Evolutionary conservation across 768 basidiomycete genomes (phyloP).

Genomic region (Tricholoma hemisulphureum): DNA sequence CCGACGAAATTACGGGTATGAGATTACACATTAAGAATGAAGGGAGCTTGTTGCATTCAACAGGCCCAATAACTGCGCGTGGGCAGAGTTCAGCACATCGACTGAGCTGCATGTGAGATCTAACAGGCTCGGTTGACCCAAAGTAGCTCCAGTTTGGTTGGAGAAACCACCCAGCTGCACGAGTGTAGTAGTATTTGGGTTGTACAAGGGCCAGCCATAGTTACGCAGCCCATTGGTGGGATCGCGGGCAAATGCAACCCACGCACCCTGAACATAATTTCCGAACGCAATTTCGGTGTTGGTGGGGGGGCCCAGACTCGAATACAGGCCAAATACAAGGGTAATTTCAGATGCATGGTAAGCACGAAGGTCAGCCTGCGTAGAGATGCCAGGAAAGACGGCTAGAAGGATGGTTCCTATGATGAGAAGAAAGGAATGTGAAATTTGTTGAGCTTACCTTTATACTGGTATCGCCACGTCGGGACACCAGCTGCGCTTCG

Average conservation of each 20-base stretch:
- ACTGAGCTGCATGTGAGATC: constrained; percentile 7
- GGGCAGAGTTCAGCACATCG: background rate
- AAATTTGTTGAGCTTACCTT: constrained; percentile 21
- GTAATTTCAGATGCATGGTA: constrained; percentile 42
- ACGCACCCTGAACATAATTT: constrained; percentile 33
- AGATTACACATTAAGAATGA: background rate
- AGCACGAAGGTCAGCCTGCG: constrained; percentile 32
- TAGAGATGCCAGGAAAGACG: constrained; percentile 37
- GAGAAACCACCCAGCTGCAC: constrained; percentile 11
- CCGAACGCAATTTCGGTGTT: constrained; percentile 28
- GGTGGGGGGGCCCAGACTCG: constrained; percentile 20
- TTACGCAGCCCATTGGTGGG: constrained; percentile 28
- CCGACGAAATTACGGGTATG: no score
- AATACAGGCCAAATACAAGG: constrained; percentile 37
- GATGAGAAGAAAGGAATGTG: constrained; percentile 17
- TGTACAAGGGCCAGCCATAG: constrained; percentile 24
- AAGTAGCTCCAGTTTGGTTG: constrained; percentile 9
- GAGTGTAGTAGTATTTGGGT: constrained; percentile 6
- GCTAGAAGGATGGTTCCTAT: constrained; percentile 16
- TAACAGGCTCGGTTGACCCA: constrained; percentile 1
- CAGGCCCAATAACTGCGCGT: background rate
- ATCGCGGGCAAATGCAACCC: constrained; percentile 42
- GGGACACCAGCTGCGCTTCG: constrained; percentile 27
- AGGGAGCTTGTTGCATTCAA: background rate
- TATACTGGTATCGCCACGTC: constrained; percentile 21